These are phyloP conservation scores for Trichoderma hamatum DNA, from an alignment of 2,329 filamentous ascomycete genomes.

Conservation along the genomic window DNA sequence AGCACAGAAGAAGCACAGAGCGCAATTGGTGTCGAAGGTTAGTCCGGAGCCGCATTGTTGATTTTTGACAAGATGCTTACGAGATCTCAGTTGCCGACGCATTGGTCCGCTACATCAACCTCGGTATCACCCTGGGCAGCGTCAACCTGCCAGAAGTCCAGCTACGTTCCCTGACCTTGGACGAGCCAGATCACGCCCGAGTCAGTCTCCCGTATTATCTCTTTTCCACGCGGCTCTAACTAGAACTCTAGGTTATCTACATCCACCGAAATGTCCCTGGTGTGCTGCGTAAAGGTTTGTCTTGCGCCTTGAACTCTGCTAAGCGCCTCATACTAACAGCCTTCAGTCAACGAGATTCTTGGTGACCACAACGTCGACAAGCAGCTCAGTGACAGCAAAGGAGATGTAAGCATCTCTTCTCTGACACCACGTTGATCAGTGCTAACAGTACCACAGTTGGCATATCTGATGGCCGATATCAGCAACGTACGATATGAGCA, in stretches of 20 bases:
- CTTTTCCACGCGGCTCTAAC: slow-evolving; percentile 27
- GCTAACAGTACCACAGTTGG: slow-evolving; percentile 56
- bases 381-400: slow-evolving; percentile 94
- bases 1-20: slow-evolving; percentile 97
- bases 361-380: slow-evolving; percentile 98
- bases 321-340: not conserved
- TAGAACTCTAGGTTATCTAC: slow-evolving; percentile 70
- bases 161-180: slow-evolving; percentile 84
- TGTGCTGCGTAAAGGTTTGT: slow-evolving; percentile 77
- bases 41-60: slow-evolving; percentile 19
- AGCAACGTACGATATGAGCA: slow-evolving; percentile 79
- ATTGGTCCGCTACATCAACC: slow-evolving; percentile 92
- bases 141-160: slow-evolving; percentile 97
- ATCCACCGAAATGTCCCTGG: slow-evolving; percentile 97
- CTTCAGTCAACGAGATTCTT: slow-evolving; percentile 85
- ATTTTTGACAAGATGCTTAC: not conserved
- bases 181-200: slow-evolving; percentile 86
- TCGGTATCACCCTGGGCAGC: slow-evolving; percentile 85
- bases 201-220: slow-evolving; percentile 45
- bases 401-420: slow-evolving; percentile 61
- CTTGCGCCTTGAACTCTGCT: slow-evolving; percentile 21
- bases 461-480: slow-evolving; percentile 97
- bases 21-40: slow-evolving; percentile 87
- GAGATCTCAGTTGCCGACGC: slow-evolving; percentile 69
- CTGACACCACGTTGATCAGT: not conserved